These are phyloP conservation scores for Amanita thiersii DNA, from an alignment of 768 basidiomycete species.

Conservation along the genomic window DNA sequence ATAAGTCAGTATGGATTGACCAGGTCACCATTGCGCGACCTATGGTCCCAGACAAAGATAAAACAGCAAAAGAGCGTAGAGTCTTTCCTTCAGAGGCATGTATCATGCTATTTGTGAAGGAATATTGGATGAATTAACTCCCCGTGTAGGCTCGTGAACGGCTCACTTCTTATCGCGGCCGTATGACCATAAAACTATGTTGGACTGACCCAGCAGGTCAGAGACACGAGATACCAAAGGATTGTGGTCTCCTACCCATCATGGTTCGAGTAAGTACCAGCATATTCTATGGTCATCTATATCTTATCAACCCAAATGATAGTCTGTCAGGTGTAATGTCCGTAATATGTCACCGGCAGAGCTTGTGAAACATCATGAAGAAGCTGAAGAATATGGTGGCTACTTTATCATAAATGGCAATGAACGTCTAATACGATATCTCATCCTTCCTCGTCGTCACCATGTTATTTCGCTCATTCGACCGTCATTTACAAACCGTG, in stretches of 20 bases:
- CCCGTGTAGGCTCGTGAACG: conserved; percentile 96
- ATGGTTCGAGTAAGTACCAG: conserved; percentile 82
- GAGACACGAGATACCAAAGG: conserved; percentile 61
- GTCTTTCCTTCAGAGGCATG: conserved; percentile 86
- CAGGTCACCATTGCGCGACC: conserved; percentile 78
- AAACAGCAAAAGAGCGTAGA: conserved; percentile 61
- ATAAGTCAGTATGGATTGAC: conserved; percentile 80
- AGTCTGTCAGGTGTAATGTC: conserved; percentile 94
- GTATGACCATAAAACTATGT: conserved; percentile 79
- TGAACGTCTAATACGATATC: conserved; percentile 95
- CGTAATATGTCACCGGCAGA: conserved; percentile 76
- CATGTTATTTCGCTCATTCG: conserved; percentile 92
- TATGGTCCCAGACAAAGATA: conserved; percentile 80
- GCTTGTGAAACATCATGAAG: conserved; percentile 86
- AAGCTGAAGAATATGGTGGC: conserved; percentile 97
- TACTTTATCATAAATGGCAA: conserved; percentile 99
- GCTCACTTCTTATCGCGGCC: conserved; percentile 83
- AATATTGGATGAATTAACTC: too few relatives aligned
- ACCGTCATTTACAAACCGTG: conserved; percentile 86
- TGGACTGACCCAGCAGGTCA: conserved; percentile 77
- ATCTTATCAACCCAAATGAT: not conserved
- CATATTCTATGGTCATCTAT: conserved; percentile 1
- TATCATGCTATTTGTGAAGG: too few relatives aligned
- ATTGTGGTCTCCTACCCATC: conserved; percentile 90
- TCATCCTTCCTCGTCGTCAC: conserved; percentile 92